Evolutionary conservation across 176 grass and related monocot species (phyloP).

Genomic region (barley (Hordeum vulgare)): DNA sequence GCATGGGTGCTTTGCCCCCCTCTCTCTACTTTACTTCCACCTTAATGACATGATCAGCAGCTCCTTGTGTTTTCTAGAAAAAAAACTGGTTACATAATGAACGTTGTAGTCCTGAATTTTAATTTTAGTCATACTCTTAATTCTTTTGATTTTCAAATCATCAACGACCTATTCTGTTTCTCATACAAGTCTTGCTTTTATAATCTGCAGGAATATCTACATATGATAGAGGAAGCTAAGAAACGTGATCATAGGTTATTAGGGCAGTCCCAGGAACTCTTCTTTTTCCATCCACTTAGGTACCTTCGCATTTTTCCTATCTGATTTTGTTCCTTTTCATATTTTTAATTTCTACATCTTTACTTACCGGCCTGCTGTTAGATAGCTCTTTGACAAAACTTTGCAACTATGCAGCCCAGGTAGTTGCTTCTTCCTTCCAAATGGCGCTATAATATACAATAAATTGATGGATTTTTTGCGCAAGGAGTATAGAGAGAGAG

Average conservation of each 20-base stretch:
- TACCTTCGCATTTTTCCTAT: conserved; percentile 21
- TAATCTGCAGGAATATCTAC: conserved; percentile 74
- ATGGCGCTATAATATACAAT: conserved; percentile 94
- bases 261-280: conserved; percentile 86
- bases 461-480: conserved; percentile 92
- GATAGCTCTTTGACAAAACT: not conserved
- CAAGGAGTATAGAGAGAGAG: conserved; percentile 73
- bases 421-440: conserved; percentile 95
- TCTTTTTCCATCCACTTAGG: conserved; percentile 99
- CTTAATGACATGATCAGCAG: too few species aligned
- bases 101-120: too few species aligned
- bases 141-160: not conserved
- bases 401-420: conserved; percentile 65
- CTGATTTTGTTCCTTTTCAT: conserved; percentile 2
- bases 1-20: too few species aligned
- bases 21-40: too few species aligned
- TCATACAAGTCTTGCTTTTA: not conserved
- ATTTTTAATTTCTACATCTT: not conserved
- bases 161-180: not conserved
- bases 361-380: not conserved
- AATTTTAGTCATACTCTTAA: not conserved
- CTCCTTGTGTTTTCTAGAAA: too few species aligned
- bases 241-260: conserved; percentile 93
- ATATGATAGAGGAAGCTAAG: conserved; percentile 88
- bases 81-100: too few species aligned